These are phyloP conservation scores for Leucocoprinus leucothites DNA, from an alignment of 768 basidiomycete species.

Conservation along the genomic window DNA sequence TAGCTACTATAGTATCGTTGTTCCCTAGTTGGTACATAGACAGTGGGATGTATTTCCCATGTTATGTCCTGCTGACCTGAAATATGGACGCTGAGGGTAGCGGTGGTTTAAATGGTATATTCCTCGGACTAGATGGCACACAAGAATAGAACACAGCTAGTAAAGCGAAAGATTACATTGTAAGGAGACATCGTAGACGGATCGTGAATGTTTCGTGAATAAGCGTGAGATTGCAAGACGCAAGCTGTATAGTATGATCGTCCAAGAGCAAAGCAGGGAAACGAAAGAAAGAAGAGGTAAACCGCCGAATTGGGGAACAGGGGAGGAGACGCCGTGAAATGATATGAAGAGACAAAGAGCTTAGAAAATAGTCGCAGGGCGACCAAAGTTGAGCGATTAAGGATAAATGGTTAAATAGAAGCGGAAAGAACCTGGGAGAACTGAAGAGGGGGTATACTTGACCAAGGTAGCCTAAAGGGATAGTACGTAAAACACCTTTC, in stretches of 20 bases:
- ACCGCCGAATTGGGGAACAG: not conserved
- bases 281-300: not conserved
- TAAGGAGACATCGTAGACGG: not conserved
- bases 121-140: not conserved
- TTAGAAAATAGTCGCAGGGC: too few species aligned
- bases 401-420: not conserved
- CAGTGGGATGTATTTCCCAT: too few species aligned
- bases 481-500: not conserved
- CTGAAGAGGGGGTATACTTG: too few species aligned
- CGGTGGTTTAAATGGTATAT: not conserved
- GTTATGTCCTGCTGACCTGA: too few species aligned
- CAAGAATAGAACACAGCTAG: not conserved
- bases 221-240: not conserved
- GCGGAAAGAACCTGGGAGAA: not conserved
- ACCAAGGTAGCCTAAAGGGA: not conserved
- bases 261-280: not conserved
- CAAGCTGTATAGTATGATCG: not conserved
- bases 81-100: too few species aligned
- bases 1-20: too few species aligned
- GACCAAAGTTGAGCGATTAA: not conserved
- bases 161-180: not conserved
- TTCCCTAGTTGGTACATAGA: too few species aligned
- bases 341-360: too few species aligned
- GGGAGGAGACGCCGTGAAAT: too few species aligned
- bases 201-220: constrained; percentile 10